Conservation (phyloP, 805 yeast genomes). For the Saccharomycopsis fodiens region DNA sequence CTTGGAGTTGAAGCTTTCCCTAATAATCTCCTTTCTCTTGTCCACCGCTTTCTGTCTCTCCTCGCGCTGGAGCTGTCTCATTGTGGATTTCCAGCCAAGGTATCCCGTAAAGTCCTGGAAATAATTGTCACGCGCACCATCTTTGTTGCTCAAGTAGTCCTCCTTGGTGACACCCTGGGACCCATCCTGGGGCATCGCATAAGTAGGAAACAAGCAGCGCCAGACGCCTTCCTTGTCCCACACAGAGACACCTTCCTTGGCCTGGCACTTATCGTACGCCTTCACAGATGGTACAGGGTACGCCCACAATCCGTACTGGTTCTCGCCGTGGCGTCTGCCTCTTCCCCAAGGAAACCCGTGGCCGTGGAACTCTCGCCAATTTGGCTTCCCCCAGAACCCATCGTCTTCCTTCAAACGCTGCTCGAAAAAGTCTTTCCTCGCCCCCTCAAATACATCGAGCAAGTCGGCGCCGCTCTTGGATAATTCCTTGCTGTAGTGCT, state of each 20-base stretch:
- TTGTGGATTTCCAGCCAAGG: constrained; percentile 58
- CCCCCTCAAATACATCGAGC: not conserved
- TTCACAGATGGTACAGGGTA: constrained; percentile 51
- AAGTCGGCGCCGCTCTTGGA: constrained; percentile 3
- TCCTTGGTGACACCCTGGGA: constrained; percentile 40
- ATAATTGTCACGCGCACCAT: constrained; percentile 47
- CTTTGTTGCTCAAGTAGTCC: constrained; percentile 40
- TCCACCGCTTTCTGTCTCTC: constrained; percentile 21
- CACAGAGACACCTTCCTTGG: constrained; percentile 57
- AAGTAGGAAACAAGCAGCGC: constrained; percentile 79
- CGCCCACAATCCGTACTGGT: constrained; percentile 37
- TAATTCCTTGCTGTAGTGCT: constrained; percentile 10
- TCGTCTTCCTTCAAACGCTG: not conserved
- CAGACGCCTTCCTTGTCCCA: constrained; percentile 87
- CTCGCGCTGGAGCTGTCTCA: constrained; percentile 39
- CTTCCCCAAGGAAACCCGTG: constrained; percentile 15
- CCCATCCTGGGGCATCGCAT: constrained; percentile 26
- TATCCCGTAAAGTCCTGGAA: constrained; percentile 60
- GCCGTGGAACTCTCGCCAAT: not conserved
- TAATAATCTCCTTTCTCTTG: constrained; percentile 20
- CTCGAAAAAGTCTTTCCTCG: not conserved
- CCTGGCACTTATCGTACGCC: constrained; percentile 56
- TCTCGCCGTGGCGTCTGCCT: constrained; percentile 16
- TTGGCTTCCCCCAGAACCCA: not conserved
- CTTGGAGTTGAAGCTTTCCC: not conserved